phyloP scores from a whole-genome alignment of 495 filamentous ascomycete genomes.

The Beverwykella pulmonaria region DNA sequence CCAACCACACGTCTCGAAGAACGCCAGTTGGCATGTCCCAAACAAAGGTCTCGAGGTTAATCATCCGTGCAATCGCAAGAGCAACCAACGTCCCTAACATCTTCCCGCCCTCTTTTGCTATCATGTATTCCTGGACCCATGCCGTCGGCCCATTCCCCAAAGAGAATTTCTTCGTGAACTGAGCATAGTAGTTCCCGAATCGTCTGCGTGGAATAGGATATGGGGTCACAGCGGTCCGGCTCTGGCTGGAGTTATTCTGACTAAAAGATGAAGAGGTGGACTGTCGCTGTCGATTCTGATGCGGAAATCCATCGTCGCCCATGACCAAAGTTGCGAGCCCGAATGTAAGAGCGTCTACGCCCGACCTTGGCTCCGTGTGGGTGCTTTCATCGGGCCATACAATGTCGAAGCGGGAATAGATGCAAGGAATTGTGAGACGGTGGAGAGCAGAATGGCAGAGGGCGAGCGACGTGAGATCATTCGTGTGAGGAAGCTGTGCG shows the following conservation, averaged over 20 bases:
- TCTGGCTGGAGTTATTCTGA: background rate
- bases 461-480: slow-evolving; percentile 82
- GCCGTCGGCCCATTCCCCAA: slow-evolving; percentile 82
- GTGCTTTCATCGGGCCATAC: slow-evolving; percentile 81
- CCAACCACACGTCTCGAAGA: slow-evolving; percentile 82
- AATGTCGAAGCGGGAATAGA: slow-evolving; percentile 93
- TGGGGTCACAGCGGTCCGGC: slow-evolving; percentile 14
- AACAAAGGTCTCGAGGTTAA: slow-evolving; percentile 84
- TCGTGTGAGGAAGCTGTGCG: slow-evolving; percentile 77
- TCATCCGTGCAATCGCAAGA: slow-evolving; percentile 80
- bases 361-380: slow-evolving; percentile 65
- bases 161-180: slow-evolving; percentile 85
- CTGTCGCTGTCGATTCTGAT: slow-evolving; percentile 39
- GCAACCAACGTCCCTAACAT: slow-evolving; percentile 94
- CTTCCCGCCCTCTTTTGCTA: slow-evolving; percentile 87
- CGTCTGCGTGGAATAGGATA: slow-evolving; percentile 45
- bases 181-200: slow-evolving; percentile 78
- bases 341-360: slow-evolving; percentile 89
- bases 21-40: slow-evolving; percentile 98
- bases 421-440: slow-evolving; percentile 75
- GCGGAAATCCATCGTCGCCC: slow-evolving; percentile 68
- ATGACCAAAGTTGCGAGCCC: slow-evolving; percentile 84
- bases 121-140: slow-evolving; percentile 85
- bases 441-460: slow-evolving; percentile 85
- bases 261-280: background rate